A percentile compares a stretch with the other conserved stretches of the same genome.
Evolutionary conservation across 441 rosid genomes (phyloP).

Genomic region (Arabidopsis hybrid): DNA sequence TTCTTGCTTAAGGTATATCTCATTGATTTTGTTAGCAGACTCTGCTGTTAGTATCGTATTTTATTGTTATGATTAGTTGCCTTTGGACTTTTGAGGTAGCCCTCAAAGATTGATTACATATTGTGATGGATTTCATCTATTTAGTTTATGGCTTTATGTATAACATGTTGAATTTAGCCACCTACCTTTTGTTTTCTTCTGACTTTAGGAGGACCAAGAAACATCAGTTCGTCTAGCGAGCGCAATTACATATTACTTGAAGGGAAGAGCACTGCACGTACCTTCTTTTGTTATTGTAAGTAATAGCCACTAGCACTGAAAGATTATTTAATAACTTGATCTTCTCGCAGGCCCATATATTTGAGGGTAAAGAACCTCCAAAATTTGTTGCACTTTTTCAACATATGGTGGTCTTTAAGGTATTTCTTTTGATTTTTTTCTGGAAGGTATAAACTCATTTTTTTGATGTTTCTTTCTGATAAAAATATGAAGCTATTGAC

Average conservation of each 20-base stretch:
- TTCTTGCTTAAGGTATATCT: too few relatives aligned
- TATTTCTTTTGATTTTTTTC: slow-evolving; percentile 43
- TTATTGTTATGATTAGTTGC: slow-evolving; percentile 10
- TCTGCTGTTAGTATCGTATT: slow-evolving; percentile 15
- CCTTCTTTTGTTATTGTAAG: slow-evolving; percentile 26
- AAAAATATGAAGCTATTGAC: slow-evolving; percentile 5
- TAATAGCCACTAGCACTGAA: too few relatives aligned
- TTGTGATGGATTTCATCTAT: slow-evolving; percentile 12
- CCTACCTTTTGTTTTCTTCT: slow-evolving; percentile 13
- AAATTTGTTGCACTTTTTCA: slow-evolving; percentile 94
- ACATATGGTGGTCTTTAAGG: slow-evolving; percentile 94
- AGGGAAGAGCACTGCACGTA: slow-evolving; percentile 98
- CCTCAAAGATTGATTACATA: slow-evolving; percentile 22
- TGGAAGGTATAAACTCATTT: too few relatives aligned
- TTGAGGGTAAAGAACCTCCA: slow-evolving; percentile 52
- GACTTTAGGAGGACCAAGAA: slow-evolving; percentile 82
- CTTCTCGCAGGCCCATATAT: too few relatives aligned
- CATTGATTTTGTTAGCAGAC: too few relatives aligned
- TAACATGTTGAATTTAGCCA: slow-evolving; percentile 24
- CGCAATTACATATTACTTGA: slow-evolving; percentile 80
- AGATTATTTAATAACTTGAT: too few relatives aligned
- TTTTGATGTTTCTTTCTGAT: neutral
- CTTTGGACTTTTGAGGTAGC: neutral
- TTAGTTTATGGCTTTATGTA: slow-evolving; percentile 5
- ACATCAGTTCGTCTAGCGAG: slow-evolving; percentile 80